Conservation (phyloP, 257 asterid species). For the Rubia yunnanensis region DNA sequence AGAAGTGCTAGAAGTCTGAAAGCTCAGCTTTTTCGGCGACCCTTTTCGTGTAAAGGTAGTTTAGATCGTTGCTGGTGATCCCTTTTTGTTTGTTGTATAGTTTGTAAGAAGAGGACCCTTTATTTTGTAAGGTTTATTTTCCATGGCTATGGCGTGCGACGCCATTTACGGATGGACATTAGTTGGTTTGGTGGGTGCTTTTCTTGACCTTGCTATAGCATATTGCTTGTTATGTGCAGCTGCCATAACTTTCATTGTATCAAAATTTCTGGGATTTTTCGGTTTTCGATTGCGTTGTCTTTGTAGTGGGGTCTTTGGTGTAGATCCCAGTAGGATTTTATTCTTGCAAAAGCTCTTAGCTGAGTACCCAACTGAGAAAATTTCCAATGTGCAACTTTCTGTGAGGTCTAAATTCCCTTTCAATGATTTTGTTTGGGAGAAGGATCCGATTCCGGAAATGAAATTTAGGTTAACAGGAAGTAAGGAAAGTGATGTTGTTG, state of each 20-base stretch:
- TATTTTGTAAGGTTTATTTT: conserved; percentile 6
- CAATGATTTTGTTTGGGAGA: conserved; percentile 23
- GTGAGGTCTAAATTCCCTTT: conserved; percentile 58
- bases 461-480: conserved; percentile 21
- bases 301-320: conserved; percentile 46
- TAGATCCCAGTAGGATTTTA: conserved; percentile 21
- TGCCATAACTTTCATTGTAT: conserved; percentile 44
- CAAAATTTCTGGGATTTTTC: conserved; percentile 56
- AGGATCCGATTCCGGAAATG: conserved; percentile 12
- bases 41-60: neutral
- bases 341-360: conserved; percentile 51
- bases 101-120: neutral
- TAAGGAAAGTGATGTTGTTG: conserved; percentile 35
- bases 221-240: conserved; percentile 70
- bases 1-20: neutral
- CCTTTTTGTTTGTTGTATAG: neutral
- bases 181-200: conserved; percentile 62
- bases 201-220: conserved; percentile 75
- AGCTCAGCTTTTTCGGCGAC: neutral
- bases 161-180: conserved; percentile 56
- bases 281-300: conserved; percentile 75
- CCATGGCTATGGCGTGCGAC: conserved; percentile 55
- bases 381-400: conserved; percentile 48
- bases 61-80: neutral
- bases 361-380: conserved; percentile 53